phyloP scores from a whole-genome alignment of 106 monocot species.

The Chionographis japonica region DNA sequence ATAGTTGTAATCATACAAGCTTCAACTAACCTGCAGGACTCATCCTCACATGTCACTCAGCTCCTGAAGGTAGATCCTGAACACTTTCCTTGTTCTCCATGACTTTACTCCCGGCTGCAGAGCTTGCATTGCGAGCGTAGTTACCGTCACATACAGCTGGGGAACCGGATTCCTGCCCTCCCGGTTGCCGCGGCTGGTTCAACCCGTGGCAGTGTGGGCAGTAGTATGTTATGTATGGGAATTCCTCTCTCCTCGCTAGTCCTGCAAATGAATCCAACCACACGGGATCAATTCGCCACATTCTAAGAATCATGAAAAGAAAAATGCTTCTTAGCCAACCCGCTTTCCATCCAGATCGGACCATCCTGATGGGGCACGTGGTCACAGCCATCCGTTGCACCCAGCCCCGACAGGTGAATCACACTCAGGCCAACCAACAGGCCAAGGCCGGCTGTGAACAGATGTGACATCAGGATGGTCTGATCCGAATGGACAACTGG shows the following conservation, averaged over 20 bases:
- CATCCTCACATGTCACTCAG: not conserved
- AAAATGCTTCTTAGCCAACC: too few relatives aligned
- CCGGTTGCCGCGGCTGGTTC: conserved; percentile 44
- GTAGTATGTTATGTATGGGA: conserved; percentile 72
- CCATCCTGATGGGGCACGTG: too few relatives aligned
- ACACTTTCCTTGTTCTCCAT: not conserved
- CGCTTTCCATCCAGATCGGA: too few relatives aligned
- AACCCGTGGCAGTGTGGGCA: conserved; percentile 86
- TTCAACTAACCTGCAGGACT: not conserved
- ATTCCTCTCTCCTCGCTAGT: conserved; percentile 84
- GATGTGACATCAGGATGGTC: too few relatives aligned
- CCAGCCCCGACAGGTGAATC: too few relatives aligned
- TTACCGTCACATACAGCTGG: conserved; percentile 13
- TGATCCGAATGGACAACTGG: too few relatives aligned
- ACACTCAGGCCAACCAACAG: too few relatives aligned
- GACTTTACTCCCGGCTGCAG: conserved; percentile 5
- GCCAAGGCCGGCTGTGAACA: too few relatives aligned
- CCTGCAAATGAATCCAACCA: conserved; percentile 37
- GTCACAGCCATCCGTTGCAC: too few relatives aligned
- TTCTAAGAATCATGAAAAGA: too few relatives aligned
- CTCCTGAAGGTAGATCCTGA: not conserved
- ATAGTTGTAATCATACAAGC: not conserved
- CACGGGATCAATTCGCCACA: too few relatives aligned
- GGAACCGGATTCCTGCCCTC: conserved; percentile 21
- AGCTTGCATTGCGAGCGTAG: conserved; percentile 11